Base-by-base conservation (phyloP, 352 stramenopile species). In the Pythium dissimile region DNA sequence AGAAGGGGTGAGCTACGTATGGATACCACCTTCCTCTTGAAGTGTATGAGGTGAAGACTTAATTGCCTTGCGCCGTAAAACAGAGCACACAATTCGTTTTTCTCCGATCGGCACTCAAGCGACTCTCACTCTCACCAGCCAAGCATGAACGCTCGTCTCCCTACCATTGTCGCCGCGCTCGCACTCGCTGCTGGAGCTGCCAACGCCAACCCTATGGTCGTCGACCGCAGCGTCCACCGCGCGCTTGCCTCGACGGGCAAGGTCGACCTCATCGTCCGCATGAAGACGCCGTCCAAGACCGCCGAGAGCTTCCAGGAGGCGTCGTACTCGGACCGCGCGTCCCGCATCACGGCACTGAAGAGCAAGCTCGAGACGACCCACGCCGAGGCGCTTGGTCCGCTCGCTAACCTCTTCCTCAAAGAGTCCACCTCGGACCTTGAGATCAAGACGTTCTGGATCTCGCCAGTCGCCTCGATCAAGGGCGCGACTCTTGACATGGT, bases 401-500 rank as follows among this genome's bases (percentile, higher is more conserved):
- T 70, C 1, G 20, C 53, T 16, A 45, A 58, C 37, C 44, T 71
- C 9, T 44, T 67, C 20, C 13, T 23, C 11, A 34, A 64, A 12
- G 63, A 71, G 28, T 45, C 32, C 9, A 54, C 53, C 35, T 18
- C 9, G 12, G 32, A 24, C 24, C 21, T 44, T 6, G 32, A 56
- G 13, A 46, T 56, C 34, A 34, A 68, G 64, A 49, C 45, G 31
- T 66, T 62, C 26, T 72, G 65, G 65, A 64, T 72, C 56, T 48
- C 44, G 23, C 67, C 67, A 35, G 44, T 61, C 24, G 50, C 70
- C 24, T 64, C 49, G 43, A 59, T 75, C 24, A 37, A 72, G 43
- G 42, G 56, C 18, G 64, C 55, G 9, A 55, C 63, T 3, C 49
- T 52, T 12, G 65, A 67, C 12, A 10, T 71, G 20, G 43, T 75